phyloP scores from a whole-genome alignment of 2,329 filamentous ascomycete species.

The Kalmusia sp. region DNA sequence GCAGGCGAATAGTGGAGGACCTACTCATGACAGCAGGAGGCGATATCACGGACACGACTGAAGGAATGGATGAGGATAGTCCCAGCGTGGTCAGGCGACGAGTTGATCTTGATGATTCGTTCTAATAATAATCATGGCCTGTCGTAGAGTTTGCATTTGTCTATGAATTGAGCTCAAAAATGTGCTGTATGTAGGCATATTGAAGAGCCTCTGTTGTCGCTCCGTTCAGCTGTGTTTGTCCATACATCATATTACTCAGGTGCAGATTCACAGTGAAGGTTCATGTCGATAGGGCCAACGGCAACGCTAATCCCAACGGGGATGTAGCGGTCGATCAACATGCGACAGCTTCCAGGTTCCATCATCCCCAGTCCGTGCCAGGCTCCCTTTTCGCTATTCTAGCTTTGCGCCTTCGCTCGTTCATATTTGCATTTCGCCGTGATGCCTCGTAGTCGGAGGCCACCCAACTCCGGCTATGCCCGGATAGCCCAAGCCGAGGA shows the following conservation, averaged over 20 bases:
- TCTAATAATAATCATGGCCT: too few species aligned
- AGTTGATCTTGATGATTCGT: conserved; percentile 56
- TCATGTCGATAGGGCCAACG: background rate
- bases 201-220: too few species aligned
- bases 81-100: conserved; percentile 56
- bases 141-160: too few species aligned
- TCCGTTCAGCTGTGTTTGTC: too few species aligned
- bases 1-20: conserved; percentile 80
- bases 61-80: conserved; percentile 53
- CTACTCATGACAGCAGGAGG: conserved; percentile 77
- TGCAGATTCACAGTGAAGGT: background rate
- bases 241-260: background rate
- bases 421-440: conserved; percentile 9
- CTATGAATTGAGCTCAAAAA: too few species aligned
- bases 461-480: conserved; percentile 58
- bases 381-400: conserved; percentile 17
- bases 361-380: conserved; percentile 9
- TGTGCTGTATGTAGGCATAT: too few species aligned
- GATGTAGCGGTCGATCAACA: conserved; percentile 1
- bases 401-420: conserved; percentile 13
- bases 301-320: background rate
- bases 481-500: conserved; percentile 61
- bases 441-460: conserved; percentile 46
- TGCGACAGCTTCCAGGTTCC: conserved; percentile 1
- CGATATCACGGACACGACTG: conserved; percentile 56